phyloP scores from a whole-genome alignment of 1,284 basidiomycete genomes.

The Heterobasidion occidentale region DNA sequence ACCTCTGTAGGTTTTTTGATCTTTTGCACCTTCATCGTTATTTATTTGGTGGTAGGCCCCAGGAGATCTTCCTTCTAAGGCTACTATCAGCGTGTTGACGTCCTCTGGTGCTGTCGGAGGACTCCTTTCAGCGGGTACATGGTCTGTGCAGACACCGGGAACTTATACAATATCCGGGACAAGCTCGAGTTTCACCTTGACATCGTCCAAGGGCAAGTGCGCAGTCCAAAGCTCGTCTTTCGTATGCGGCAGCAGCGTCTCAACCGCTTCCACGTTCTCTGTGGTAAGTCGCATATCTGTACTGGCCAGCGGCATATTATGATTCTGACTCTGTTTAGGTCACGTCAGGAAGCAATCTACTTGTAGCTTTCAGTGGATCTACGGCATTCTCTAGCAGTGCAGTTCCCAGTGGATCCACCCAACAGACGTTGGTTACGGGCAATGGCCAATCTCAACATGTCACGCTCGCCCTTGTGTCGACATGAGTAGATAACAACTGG shows the following conservation, averaged over 20 bases:
- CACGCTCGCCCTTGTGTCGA: constrained; percentile 17
- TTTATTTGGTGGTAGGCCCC: background rate
- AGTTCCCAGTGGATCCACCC: constrained; percentile 44
- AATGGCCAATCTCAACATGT: constrained; percentile 33
- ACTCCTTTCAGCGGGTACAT: constrained; percentile 27
- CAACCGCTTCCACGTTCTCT: constrained; percentile 33
- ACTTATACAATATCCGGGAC: constrained; percentile 25
- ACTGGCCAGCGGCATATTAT: background rate
- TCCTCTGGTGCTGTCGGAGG: constrained; percentile 19
- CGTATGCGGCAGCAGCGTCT: constrained; percentile 26
- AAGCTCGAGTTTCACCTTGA: constrained; percentile 26
- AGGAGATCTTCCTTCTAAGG: constrained; percentile 33
- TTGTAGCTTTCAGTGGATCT: constrained; percentile 44
- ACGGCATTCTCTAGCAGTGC: constrained; percentile 43
- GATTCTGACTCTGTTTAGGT: constrained; percentile 22
- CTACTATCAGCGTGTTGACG: constrained; percentile 29
- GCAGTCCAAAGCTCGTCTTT: constrained; percentile 24
- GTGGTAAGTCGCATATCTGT: constrained; percentile 28
- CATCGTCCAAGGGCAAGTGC: constrained; percentile 31
- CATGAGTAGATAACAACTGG: background rate
- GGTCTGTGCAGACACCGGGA: constrained; percentile 30
- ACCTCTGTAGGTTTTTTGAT: constrained; percentile 12
- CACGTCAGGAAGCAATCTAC: constrained; percentile 35
- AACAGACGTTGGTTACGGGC: constrained; percentile 44
- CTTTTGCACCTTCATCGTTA: background rate